A percentile compares a stretch with the other conserved stretches of the same genome.
phyloP scores from a whole-genome alignment of 805 yeast genomes.

The Candida silvatica region DNA sequence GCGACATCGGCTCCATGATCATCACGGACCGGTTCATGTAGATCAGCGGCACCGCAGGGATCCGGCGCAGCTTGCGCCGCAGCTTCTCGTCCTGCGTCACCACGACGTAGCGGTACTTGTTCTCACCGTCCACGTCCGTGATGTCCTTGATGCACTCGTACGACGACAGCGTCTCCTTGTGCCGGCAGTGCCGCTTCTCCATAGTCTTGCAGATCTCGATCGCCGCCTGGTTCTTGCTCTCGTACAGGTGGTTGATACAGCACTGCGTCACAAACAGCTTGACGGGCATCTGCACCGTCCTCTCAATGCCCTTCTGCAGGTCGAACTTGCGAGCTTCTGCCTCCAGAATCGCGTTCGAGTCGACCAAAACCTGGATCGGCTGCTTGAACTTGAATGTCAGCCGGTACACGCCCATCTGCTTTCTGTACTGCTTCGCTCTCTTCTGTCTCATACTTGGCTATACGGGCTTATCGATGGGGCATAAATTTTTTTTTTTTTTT shows the following conservation, averaged over 20 bases:
- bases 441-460: constrained; percentile 73
- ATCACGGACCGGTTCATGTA: constrained; percentile 87
- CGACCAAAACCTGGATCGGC: constrained; percentile 87
- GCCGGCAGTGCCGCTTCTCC: constrained; percentile 93
- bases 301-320: constrained; percentile 66
- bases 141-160: constrained; percentile 71
- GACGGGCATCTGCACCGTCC: constrained; percentile 78
- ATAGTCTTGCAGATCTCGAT: constrained; percentile 72
- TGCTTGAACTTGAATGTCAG: constrained; percentile 88
- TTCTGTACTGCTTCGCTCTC: constrained; percentile 88
- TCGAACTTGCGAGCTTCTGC: constrained; percentile 66
- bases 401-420: constrained; percentile 79
- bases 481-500: constrained; percentile 1
- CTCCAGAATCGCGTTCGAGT: constrained; percentile 64
- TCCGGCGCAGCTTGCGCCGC: constrained; percentile 56
- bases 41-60: constrained; percentile 87
- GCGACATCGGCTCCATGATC: constrained; percentile 91
- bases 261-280: constrained; percentile 95
- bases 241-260: constrained; percentile 80
- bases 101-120: constrained; percentile 85
- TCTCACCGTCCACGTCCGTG: constrained; percentile 61
- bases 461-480: constrained; percentile 1
- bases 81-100: constrained; percentile 74
- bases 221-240: constrained; percentile 61
- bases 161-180: constrained; percentile 41